phyloP scores from a whole-genome alignment of 768 basidiomycete species.

The Vararia minispora region DNA sequence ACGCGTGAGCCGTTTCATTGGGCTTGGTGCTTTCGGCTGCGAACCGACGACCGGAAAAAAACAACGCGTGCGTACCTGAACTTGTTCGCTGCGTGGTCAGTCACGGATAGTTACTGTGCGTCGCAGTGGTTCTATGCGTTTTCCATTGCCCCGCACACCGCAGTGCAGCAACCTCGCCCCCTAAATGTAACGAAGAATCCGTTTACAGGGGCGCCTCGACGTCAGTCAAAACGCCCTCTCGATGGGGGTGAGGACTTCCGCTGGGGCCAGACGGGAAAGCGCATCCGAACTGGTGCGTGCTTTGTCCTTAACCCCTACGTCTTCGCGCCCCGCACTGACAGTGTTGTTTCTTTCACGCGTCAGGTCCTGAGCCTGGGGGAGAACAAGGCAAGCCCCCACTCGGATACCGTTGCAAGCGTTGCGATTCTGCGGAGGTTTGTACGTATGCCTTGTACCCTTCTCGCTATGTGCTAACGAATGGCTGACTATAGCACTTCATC shows the following conservation, averaged over 20 bases:
- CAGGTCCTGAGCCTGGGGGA: constrained; percentile 17
- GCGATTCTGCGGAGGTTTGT: constrained; percentile 62
- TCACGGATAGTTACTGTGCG: constrained; percentile 1
- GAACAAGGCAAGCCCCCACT: constrained; percentile 49
- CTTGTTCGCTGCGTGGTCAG: constrained; percentile 3
- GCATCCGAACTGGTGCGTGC: constrained; percentile 40
- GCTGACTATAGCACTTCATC: constrained; percentile 52
- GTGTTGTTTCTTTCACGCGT: background rate
- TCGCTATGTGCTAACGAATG: too few species aligned
- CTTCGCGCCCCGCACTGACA: background rate
- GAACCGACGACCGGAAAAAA: constrained; percentile 54
- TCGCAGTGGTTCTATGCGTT: constrained; percentile 99
- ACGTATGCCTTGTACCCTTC: too few species aligned
- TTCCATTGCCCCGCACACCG: constrained; percentile 51
- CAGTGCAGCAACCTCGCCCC: constrained; percentile 28
- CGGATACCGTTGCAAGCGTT: constrained; percentile 70
- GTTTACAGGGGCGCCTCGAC: constrained; percentile 33
- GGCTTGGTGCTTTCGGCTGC: constrained; percentile 81
- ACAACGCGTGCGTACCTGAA: constrained; percentile 52
- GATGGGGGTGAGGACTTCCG: constrained; percentile 53
- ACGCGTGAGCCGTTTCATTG: constrained; percentile 70
- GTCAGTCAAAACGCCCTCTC: constrained; percentile 41
- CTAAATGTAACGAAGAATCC: constrained; percentile 67
- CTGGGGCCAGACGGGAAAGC: constrained; percentile 56
- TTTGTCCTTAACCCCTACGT: background rate